phyloP scores from a whole-genome alignment of 2,329 filamentous ascomycete genomes.

The Fusarium avenaceum region DNA sequence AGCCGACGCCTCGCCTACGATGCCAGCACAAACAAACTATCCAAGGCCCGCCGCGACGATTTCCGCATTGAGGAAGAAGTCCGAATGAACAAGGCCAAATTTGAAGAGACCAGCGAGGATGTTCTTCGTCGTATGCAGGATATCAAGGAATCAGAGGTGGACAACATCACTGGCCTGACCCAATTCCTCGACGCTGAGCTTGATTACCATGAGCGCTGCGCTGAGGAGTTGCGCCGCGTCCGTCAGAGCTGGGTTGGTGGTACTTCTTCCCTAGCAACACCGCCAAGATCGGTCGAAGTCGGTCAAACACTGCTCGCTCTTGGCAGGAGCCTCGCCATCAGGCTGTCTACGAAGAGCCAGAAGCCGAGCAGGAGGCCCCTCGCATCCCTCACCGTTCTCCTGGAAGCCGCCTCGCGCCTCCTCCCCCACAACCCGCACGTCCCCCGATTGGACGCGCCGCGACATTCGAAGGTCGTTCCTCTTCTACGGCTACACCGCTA shows the following conservation, averaged over 20 bases:
- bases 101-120: slow-evolving; percentile 94
- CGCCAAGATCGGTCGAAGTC: slow-evolving; percentile 52
- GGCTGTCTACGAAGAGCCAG: slow-evolving; percentile 54
- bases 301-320: slow-evolving; percentile 65
- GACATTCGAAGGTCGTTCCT: slow-evolving; percentile 55
- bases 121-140: slow-evolving; percentile 94
- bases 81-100: slow-evolving; percentile 91
- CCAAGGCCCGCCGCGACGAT: slow-evolving; percentile 94
- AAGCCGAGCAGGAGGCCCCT: slow-evolving; percentile 50
- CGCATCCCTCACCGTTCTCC: slow-evolving; percentile 62
- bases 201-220: slow-evolving; percentile 90
- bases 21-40: slow-evolving; percentile 88
- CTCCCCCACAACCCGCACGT: slow-evolving; percentile 53
- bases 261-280: slow-evolving; percentile 43
- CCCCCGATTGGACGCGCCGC: slow-evolving; percentile 56
- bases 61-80: slow-evolving; percentile 94
- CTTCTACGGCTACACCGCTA: slow-evolving; percentile 41
- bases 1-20: slow-evolving; percentile 90
- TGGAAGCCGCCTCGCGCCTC: slow-evolving; percentile 52
- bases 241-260: slow-evolving; percentile 61
- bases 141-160: slow-evolving; percentile 90
- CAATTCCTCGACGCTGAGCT: slow-evolving; percentile 90
- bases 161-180: slow-evolving; percentile 83
- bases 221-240: slow-evolving; percentile 79
- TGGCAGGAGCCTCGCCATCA: slow-evolving; percentile 56